These are phyloP conservation scores for Phalaenopsis hybrid DNA, from an alignment of 116 monocot genomes.

Conservation along the genomic window DNA sequence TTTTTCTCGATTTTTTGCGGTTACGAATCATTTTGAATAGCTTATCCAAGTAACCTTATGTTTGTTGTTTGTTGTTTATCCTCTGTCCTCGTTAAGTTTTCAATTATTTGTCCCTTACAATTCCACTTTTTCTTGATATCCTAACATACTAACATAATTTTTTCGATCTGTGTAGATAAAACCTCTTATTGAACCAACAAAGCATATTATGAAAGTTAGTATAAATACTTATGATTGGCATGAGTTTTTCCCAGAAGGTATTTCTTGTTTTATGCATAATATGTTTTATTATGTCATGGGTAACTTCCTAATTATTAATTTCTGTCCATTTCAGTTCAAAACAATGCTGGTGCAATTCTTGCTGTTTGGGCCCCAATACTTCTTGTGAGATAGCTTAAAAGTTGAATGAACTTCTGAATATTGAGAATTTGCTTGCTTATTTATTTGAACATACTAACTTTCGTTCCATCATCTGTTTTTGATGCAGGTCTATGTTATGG, in stretches of 20 bases:
- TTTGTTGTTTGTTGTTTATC: no score
- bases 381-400: slow-evolving; percentile 39
- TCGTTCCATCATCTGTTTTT: slow-evolving; percentile 5
- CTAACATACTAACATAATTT: background rate
- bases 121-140: background rate
- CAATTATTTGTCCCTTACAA: background rate
- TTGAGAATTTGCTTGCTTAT: background rate
- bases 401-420: background rate
- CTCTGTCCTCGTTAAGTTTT: no score
- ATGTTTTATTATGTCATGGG: background rate
- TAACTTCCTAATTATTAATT: background rate
- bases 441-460: background rate
- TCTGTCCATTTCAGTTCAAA: slow-evolving; percentile 39
- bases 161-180: slow-evolving; percentile 52
- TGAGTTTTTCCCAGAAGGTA: slow-evolving; percentile 76
- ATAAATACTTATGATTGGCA: slow-evolving; percentile 73
- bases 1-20: no score
- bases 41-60: no score
- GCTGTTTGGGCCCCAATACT: slow-evolving; percentile 74
- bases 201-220: slow-evolving; percentile 59
- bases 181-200: slow-evolving; percentile 73
- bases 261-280: slow-evolving; percentile 1
- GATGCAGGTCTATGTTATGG: slow-evolving; percentile 82
- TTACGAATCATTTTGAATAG: no score
- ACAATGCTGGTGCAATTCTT: slow-evolving; percentile 75